Evolutionary conservation across 108 stramenopile species (phyloP).

Genomic region (Aurantiochytrium sp.): DNA sequence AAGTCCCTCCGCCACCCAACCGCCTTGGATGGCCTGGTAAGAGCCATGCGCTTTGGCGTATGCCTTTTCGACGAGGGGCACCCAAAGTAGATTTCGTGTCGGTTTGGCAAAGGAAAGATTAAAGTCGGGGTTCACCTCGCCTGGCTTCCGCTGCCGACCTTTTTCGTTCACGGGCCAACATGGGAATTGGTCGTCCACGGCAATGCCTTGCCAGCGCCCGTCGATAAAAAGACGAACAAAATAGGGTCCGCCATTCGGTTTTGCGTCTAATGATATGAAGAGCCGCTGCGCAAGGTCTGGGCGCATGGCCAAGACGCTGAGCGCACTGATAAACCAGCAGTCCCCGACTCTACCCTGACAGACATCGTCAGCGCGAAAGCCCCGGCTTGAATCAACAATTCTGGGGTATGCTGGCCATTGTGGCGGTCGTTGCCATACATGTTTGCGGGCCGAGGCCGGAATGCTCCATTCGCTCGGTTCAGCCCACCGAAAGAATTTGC

Average conservation of each 20-base stretch:
- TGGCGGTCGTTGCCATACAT: background rate
- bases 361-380: background rate
- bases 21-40: constrained; percentile 23
- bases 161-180: background rate
- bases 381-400: background rate
- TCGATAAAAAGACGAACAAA: background rate
- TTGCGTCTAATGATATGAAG: background rate
- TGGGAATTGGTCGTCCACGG: background rate
- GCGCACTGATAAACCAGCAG: background rate
- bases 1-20: constrained; percentile 32
- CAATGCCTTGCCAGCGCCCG: background rate
- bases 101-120: background rate
- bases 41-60: constrained; percentile 31
- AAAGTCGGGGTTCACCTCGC: background rate
- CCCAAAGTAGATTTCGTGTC: constrained; percentile 26
- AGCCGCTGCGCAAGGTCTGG: background rate
- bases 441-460: background rate
- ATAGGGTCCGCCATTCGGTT: background rate
- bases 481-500: background rate
- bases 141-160: background rate
- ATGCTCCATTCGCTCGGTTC: background rate
- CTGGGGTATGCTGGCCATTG: background rate
- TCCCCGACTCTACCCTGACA: background rate
- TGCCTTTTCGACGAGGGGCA: constrained; percentile 34
- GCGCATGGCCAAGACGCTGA: background rate